Evolutionary conservation across 208 protist genomes (phyloP).

Genomic region (Trypanosomatidae sp.): DNA sequence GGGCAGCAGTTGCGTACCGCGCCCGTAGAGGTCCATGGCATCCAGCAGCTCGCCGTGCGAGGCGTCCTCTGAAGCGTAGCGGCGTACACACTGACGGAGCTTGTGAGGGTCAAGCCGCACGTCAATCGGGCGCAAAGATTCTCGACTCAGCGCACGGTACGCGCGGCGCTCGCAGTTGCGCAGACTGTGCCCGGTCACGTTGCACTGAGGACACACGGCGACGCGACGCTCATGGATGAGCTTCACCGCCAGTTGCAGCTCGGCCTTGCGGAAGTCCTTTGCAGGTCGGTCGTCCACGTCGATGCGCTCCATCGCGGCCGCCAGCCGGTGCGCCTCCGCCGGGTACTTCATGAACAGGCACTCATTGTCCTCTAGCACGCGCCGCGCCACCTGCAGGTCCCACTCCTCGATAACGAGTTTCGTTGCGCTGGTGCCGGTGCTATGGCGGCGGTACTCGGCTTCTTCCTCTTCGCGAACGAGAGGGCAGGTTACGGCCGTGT

Average conservation of each 20-base stretch:
- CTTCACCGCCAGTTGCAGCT: constrained; percentile 72
- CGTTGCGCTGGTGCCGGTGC: constrained; percentile 21
- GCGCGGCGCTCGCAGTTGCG: constrained; percentile 55
- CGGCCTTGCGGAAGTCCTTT: constrained; percentile 83
- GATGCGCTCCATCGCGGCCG: constrained; percentile 55
- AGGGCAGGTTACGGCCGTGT: constrained; percentile 56
- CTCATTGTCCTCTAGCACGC: constrained; percentile 64
- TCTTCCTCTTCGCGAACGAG: constrained; percentile 23
- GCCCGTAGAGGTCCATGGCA: constrained; percentile 48
- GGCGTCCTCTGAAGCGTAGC: constrained; percentile 34
- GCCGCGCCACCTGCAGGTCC: constrained; percentile 77
- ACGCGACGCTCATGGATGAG: constrained; percentile 67
- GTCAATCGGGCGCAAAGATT: constrained; percentile 51
- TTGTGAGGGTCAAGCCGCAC: constrained; percentile 56
- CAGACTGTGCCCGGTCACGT: constrained; percentile 59
- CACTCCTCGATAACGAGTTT: constrained; percentile 51
- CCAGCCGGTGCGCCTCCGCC: constrained; percentile 46
- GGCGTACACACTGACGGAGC: constrained; percentile 36
- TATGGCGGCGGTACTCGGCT: constrained; percentile 27
- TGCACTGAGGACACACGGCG: constrained; percentile 61
- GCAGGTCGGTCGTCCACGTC: constrained; percentile 72
- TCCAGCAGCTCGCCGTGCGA: constrained; percentile 44
- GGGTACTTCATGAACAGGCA: constrained; percentile 53
- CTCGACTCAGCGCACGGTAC: constrained; percentile 38
- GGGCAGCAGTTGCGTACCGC: constrained; percentile 40